Evolutionary conservation across 1,139 yeast genomes (phyloP).

Genomic region (Candida dubliniensis): DNA sequence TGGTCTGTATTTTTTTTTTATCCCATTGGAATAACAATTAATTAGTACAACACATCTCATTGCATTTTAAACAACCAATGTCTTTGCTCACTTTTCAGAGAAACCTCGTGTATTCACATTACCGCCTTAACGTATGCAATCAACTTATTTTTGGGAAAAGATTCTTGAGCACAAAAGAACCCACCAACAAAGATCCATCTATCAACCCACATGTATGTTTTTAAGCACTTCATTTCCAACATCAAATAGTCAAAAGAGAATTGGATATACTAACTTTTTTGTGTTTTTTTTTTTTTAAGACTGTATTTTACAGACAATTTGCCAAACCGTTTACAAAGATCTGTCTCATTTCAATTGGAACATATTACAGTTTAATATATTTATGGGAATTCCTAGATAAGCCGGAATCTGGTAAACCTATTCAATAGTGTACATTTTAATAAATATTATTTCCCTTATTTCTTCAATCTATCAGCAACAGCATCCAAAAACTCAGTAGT

Average conservation of each 20-base stretch:
- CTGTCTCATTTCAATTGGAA: conserved; percentile 19
- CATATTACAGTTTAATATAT: conserved; percentile 18
- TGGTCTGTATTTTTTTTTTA: too few relatives aligned
- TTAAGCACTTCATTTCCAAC: too few relatives aligned
- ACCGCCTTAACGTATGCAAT: too few relatives aligned
- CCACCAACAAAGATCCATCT: not conserved
- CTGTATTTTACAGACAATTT: conserved; percentile 21
- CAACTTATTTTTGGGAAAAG: not conserved
- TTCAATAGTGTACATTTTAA: not conserved
- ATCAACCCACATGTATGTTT: conserved; percentile 19
- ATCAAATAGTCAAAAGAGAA: not conserved
- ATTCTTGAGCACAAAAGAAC: not conserved
- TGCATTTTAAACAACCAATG: not conserved
- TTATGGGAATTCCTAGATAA: conserved; percentile 15
- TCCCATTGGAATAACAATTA: too few relatives aligned
- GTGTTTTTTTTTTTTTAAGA: conserved; percentile 7
- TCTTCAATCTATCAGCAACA: conserved; percentile 53
- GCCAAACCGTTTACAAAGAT: conserved; percentile 21
- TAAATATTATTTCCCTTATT: not conserved
- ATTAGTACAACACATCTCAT: too few relatives aligned
- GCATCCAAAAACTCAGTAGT: conserved; percentile 76
- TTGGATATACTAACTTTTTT: conserved; percentile 1
- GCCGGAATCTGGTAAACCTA: conserved; percentile 1
- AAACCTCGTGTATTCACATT: too few relatives aligned
- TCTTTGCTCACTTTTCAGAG: not conserved